Conservation (phyloP, 352 stramenopile species). For the Achlya hypogyna region DNA sequence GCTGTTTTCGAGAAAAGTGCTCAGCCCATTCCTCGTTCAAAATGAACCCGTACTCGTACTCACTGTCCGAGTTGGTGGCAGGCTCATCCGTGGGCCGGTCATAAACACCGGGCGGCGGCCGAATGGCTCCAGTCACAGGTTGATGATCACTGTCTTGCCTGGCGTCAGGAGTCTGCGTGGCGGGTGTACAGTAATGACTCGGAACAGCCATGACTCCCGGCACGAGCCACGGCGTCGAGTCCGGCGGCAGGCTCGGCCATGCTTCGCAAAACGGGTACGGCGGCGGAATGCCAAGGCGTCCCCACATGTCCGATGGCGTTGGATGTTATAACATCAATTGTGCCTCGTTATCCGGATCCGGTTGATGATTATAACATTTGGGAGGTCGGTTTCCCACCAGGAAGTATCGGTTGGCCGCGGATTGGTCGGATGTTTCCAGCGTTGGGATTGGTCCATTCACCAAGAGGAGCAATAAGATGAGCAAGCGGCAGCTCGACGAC, state of each 20-base stretch:
- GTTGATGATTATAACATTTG: background rate
- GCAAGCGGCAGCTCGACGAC: conserved; percentile 36
- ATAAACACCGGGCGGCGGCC: too few species aligned
- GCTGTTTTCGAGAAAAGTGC: conserved; percentile 26
- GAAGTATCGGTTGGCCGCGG: too few species aligned
- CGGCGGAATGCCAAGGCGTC: conserved; percentile 35
- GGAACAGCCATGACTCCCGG: too few species aligned
- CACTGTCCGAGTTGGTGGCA: conserved; percentile 27
- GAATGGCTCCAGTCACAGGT: too few species aligned
- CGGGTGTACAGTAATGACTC: background rate
- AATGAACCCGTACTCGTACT: conserved; percentile 66
- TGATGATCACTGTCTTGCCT: too few species aligned
- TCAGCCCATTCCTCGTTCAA: conserved; percentile 62
- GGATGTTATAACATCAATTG: too few species aligned
- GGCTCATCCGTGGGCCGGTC: too few species aligned
- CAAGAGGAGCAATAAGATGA: conserved; percentile 24
- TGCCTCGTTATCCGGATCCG: too few species aligned
- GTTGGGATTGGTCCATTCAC: too few species aligned
- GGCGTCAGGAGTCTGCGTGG: too few species aligned
- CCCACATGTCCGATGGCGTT: too few species aligned
- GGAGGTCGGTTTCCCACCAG: background rate
- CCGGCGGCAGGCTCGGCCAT: conserved; percentile 39
- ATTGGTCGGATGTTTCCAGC: too few species aligned
- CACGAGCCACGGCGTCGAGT: conserved; percentile 42
- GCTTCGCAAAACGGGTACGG: conserved; percentile 69